Conservation (phyloP, 2,329 filamentous ascomycete genomes). For the Stenocarpella maydis region DNA sequence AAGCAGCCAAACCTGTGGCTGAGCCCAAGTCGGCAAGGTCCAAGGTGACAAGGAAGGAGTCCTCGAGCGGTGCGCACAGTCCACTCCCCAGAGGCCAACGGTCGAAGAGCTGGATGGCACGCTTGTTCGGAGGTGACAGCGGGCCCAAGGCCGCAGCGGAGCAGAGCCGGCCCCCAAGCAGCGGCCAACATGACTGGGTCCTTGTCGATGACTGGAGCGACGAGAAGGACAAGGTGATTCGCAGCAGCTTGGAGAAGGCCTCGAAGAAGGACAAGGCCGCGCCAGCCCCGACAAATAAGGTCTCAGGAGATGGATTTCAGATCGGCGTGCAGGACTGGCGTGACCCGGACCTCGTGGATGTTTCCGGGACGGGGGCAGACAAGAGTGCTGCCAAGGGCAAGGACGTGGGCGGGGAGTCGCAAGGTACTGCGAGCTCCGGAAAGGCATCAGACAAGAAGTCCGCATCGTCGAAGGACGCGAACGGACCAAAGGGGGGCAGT, state of each 20-base stretch:
- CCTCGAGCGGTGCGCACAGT: background rate
- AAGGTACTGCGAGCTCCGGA: conserved; percentile 35
- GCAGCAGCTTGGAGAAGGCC: conserved; percentile 47
- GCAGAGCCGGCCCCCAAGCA: conserved; percentile 73
- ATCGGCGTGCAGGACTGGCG: conserved; percentile 91
- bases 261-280: conserved; percentile 43
- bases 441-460: conserved; percentile 38
- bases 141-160: conserved; percentile 49
- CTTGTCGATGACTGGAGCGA: conserved; percentile 66
- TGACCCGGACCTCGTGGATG: conserved; percentile 74
- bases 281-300: conserved; percentile 37
- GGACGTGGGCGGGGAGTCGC: conserved; percentile 27
- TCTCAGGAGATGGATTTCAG: conserved; percentile 69
- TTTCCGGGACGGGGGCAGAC: conserved; percentile 41
- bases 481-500: conserved; percentile 67
- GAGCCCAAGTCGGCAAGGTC: conserved; percentile 25
- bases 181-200: conserved; percentile 79
- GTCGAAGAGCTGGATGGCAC: conserved; percentile 53
- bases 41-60: conserved; percentile 28
- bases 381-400: conserved; percentile 38
- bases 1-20: conserved; percentile 34
- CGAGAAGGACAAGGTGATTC: conserved; percentile 36
- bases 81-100: conserved; percentile 27
- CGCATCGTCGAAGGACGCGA: conserved; percentile 40
- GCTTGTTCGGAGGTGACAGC: conserved; percentile 49